Evolutionary conservation across 2,329 filamentous ascomycete genomes (phyloP), one percentile per base, ranked within the genome.

Genomic region (Aspergillus versicolor): DNA sequence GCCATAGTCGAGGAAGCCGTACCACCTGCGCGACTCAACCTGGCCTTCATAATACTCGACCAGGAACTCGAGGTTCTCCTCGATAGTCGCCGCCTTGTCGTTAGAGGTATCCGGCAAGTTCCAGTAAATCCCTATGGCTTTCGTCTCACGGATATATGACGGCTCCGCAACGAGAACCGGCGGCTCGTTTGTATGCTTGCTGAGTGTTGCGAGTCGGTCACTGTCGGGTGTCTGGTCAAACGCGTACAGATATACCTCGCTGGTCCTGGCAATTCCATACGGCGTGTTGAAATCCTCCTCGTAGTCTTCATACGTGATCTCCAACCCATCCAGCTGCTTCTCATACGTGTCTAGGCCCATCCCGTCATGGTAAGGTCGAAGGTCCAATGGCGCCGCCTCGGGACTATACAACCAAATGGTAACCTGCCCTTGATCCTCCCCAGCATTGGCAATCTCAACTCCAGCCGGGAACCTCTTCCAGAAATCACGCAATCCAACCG

Each of bases 231-330:
- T 87, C 13, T 68, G 67, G 1, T 79, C 78, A 50, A 85, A 85
- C 0, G 77, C 79, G 46, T 79, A 78, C 13, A 87, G 62, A 53
- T 77, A 82, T 5, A 87, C 54, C 63, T 87, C 83, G 57, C 80
- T 86, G 0, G 83, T 86, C 40, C 82, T 73, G 0, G 78, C 82
- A 34, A 87, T 81, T 0, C 85, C 85, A 48, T 82, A 81, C 0
- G 84, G 81, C 0, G 81, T 85, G 54, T 81, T 76, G 42, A 83
- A 84, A 0, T 78, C 80, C 0, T 68, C 70, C 58, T 87, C 83
- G 58, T 78, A 87, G 59, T 87, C 84, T 58, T 88, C 85, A 57
- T 88, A 88, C 0, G 85, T 88, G 21, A 87, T 82, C 24, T 85
- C 78, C 0, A 87, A 75, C 1, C 83, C 85, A 57, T 86, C 84